Evolutionary conservation across 495 filamentous ascomycete genomes (phyloP).

Genomic region (Talaromyces stipitatus): DNA sequence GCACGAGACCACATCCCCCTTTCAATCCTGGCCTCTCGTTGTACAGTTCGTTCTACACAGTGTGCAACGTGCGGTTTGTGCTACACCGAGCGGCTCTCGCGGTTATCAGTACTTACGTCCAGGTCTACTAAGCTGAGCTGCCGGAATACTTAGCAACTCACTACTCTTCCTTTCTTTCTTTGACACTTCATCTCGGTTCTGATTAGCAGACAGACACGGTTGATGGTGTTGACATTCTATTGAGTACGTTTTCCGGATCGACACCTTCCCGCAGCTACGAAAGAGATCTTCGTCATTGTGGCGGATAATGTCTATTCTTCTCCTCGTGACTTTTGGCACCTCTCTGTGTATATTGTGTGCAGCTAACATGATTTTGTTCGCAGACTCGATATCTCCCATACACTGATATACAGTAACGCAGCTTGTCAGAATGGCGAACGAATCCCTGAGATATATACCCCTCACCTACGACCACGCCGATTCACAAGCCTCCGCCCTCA

Average conservation of each 20-base stretch:
- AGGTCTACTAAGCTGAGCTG: neutral
- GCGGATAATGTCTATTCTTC: neutral
- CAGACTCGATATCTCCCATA: neutral
- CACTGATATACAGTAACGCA: neutral
- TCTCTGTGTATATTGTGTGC: neutral
- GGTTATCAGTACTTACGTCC: neutral
- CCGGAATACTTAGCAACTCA: neutral
- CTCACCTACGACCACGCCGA: conserved; percentile 69
- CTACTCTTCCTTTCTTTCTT: neutral
- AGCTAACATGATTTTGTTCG: neutral
- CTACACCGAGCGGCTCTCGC: neutral
- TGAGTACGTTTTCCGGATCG: neutral
- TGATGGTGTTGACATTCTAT: neutral
- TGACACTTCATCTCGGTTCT: neutral
- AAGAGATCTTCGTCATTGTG: neutral
- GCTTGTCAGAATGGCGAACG: conserved; percentile 1
- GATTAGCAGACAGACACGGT: neutral
- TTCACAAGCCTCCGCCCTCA: conserved; percentile 66
- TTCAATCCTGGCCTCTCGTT: neutral
- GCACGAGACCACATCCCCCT: conserved; percentile 8
- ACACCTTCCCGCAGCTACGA: neutral
- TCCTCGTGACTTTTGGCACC: neutral
- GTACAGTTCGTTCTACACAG: too few species aligned
- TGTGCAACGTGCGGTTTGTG: too few species aligned
- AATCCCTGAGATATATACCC: conserved; percentile 52